Evolutionary conservation across 169 alveolate species (phyloP).

Genomic region (Sarcocystis neurona): DNA sequence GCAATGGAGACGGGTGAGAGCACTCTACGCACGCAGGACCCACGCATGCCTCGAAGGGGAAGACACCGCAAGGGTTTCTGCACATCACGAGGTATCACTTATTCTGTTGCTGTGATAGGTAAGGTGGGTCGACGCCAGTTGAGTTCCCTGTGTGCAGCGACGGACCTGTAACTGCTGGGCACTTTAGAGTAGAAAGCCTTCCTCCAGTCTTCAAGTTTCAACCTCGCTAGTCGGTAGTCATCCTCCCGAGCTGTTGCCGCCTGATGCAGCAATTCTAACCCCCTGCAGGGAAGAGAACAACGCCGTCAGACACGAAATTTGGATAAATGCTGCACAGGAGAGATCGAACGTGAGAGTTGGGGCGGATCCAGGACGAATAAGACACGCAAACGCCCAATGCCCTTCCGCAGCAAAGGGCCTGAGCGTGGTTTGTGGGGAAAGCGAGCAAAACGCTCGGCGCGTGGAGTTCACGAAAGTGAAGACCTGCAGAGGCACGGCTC

Average conservation of each 20-base stretch:
- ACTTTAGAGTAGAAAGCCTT: constrained; percentile 49
- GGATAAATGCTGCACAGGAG: background rate
- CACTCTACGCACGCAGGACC: too few relatives aligned
- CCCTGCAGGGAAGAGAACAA: constrained; percentile 2
- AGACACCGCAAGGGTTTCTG: background rate
- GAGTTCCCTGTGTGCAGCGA: too few relatives aligned
- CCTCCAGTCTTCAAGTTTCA: constrained; percentile 56
- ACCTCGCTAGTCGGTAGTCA: constrained; percentile 46
- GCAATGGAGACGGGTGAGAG: too few relatives aligned
- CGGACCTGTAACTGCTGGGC: constrained; percentile 52
- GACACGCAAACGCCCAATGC: too few relatives aligned
- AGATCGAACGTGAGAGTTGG: too few relatives aligned
- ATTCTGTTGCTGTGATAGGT: background rate
- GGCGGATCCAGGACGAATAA: too few relatives aligned
- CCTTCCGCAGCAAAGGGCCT: too few relatives aligned
- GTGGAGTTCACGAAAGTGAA: too few relatives aligned
- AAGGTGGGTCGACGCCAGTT: too few relatives aligned
- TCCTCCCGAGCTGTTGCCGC: constrained; percentile 58
- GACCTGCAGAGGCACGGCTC: too few relatives aligned
- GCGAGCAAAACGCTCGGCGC: too few relatives aligned
- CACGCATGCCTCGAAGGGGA: background rate
- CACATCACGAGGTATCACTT: background rate
- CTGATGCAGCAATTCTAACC: constrained; percentile 58
- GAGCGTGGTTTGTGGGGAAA: too few relatives aligned
- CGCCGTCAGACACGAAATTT: background rate